Base-by-base conservation (phyloP, 495 filamentous ascomycete species). In the Podospora conica region DNA sequence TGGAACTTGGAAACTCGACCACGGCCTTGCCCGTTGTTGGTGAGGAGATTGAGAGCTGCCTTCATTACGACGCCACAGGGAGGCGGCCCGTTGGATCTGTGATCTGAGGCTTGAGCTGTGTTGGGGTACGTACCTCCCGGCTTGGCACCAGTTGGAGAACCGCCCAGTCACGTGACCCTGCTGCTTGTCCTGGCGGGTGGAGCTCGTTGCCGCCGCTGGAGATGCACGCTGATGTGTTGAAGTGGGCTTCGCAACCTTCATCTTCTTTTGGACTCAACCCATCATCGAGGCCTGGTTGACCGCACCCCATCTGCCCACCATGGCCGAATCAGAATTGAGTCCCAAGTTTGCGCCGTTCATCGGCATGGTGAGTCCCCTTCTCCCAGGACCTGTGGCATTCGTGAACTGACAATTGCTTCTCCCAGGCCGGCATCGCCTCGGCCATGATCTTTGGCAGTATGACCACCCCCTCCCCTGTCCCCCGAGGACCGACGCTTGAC, bases 261-360 rank as follows among this genome's bases (percentile, higher is more conserved):
- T 9, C 22, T 57, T 59, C 11, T 22, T 48, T 54, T 24, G 27
- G 25, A 8, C 10, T 15, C 54, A 58, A 20, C n/a, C 23, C 27
- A 7, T 28, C 1, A 18, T 7, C 54, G 23, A 65, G 20, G 55
- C n/a, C 28, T 29, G 23, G 12, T 24, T 29, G 22, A 31, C 54
- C 60, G 25, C 3, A 11, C 64, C 60, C 28, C 18, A 58, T n/a
- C 56, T 55, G 31, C 62, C 58, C 61, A 86, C 62, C 65, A 92
- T 91, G 88, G 81, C 84, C 62, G 88, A 89, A 61, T 86, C 85
- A 64, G 88, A 89, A 63, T 75, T 89, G 29, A 82, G 89, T 57
- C 95, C 96, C 64, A 91, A 91, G 78, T 97, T 97, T 74, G 95
- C 95, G 73, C 93, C 94, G 57, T 99, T 99, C 84, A 87, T 98